A percentile compares a stretch with the other conserved stretches of the same genome.
Evolutionary conservation across 495 filamentous ascomycete species (phyloP).

Genomic region (Penicillium daleae): DNA sequence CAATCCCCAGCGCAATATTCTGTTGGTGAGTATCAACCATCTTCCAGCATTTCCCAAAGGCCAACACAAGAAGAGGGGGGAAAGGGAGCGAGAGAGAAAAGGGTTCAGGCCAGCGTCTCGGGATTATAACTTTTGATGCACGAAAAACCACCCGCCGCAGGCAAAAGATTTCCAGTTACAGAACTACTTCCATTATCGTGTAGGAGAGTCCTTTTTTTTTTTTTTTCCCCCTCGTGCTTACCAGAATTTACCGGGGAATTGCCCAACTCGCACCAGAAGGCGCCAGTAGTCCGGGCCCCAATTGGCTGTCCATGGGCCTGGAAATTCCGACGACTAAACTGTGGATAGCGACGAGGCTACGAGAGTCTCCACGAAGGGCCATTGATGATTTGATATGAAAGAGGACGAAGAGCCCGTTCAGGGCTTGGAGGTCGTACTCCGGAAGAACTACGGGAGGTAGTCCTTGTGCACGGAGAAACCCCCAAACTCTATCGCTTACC

Average conservation of each 20-base stretch:
- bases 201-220: neutral
- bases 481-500: neutral
- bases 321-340: neutral
- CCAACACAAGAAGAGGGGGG: neutral
- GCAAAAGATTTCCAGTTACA: neutral
- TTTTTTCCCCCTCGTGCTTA: neutral
- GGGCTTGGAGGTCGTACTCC: neutral
- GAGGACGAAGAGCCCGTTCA: neutral
- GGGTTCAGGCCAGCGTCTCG: neutral
- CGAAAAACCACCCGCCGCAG: neutral
- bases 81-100: neutral
- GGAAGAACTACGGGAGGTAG: neutral
- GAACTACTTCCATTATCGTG: neutral
- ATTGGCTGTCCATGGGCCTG: slow-evolving; percentile 1
- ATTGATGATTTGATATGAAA: slow-evolving; percentile 1
- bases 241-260: neutral
- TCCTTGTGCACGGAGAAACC: neutral
- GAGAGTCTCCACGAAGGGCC: neutral
- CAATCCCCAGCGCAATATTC: slow-evolving; percentile 47
- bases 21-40: slow-evolving; percentile 39
- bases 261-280: neutral
- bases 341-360: neutral
- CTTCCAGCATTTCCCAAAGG: neutral
- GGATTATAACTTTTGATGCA: neutral
- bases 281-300: neutral